A percentile compares a stretch with the other conserved stretches of the same genome.
These are phyloP conservation scores for Stemphylium lycopersici DNA, from an alignment of 2,329 filamentous ascomycete species.

Conservation along the genomic window DNA sequence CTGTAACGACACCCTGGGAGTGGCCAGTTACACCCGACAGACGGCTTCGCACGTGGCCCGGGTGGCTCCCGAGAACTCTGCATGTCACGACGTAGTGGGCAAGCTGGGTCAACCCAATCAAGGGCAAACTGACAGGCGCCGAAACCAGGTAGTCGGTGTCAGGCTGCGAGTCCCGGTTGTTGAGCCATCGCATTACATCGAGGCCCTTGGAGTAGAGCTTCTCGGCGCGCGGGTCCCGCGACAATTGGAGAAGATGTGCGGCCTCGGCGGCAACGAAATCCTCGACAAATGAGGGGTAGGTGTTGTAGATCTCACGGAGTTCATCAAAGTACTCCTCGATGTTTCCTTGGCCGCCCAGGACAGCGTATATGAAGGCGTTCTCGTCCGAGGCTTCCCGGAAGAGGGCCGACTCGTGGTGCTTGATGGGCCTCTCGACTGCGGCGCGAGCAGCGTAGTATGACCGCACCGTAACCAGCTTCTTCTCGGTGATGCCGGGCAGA, in stretches of 20 bases:
- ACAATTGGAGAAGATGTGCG: constrained; percentile 83
- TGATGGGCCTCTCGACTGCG: constrained; percentile 83
- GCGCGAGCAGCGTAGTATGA: constrained; percentile 91
- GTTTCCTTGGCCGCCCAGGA: constrained; percentile 97
- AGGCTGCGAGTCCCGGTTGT: constrained; percentile 85
- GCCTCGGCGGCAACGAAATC: constrained; percentile 83
- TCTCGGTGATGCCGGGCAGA: constrained; percentile 87
- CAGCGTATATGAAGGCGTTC: constrained; percentile 84
- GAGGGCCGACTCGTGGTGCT: constrained; percentile 90
- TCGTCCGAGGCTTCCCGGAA: constrained; percentile 86
- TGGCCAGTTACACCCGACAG: constrained; percentile 91
- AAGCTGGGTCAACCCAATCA: constrained; percentile 95
- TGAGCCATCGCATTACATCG: constrained; percentile 92
- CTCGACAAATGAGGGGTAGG: constrained; percentile 88
- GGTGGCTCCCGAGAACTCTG: constrained; percentile 86
- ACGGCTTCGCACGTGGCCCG: constrained; percentile 83
- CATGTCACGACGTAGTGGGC: constrained; percentile 95
- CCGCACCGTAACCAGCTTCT: constrained; percentile 88
- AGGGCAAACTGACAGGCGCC: constrained; percentile 76
- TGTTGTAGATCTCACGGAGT: constrained; percentile 86
- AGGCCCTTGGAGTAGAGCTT: constrained; percentile 98
- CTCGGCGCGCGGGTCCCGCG: constrained; percentile 82
- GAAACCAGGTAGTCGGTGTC: constrained; percentile 77
- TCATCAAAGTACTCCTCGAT: constrained; percentile 99
- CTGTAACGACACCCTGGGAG: constrained; percentile 94